These are phyloP conservation scores for Mortierella hygrophila DNA, from an alignment of 192 early-diverging fungal species.

Conservation along the genomic window DNA sequence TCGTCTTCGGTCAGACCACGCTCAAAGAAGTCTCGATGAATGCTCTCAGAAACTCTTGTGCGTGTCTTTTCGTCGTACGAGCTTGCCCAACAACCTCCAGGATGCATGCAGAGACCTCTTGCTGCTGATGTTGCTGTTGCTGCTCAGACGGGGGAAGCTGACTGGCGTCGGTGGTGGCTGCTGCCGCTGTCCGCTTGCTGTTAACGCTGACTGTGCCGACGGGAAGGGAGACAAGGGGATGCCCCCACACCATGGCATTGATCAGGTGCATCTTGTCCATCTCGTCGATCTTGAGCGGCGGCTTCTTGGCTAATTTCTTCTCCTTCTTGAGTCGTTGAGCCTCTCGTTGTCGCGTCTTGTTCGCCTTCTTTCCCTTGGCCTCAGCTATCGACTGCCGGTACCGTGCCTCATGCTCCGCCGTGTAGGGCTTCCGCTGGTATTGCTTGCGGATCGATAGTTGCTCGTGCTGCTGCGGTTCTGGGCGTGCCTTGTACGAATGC, in stretches of 20 bases:
- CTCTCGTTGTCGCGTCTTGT: constrained; percentile 13
- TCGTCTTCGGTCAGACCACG: constrained; percentile 12
- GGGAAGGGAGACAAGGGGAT: no score
- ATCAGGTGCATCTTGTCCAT: background rate
- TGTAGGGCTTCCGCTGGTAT: constrained; percentile 12
- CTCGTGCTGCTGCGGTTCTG: constrained; percentile 14
- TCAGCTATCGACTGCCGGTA: constrained; percentile 14
- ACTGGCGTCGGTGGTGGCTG: no score
- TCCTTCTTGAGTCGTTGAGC: constrained; percentile 7
- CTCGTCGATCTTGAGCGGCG: constrained; percentile 12
- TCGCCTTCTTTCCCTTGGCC: constrained; percentile 6
- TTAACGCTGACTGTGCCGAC: no score
- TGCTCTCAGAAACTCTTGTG: constrained; percentile 13
- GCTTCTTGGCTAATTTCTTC: constrained; percentile 5
- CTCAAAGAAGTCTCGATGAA: constrained; percentile 16
- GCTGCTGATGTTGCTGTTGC: constrained; percentile 10
- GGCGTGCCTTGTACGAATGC: constrained; percentile 1
- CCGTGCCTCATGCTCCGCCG: constrained; percentile 17
- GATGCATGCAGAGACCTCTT: constrained; percentile 17
- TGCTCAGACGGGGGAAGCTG: background rate
- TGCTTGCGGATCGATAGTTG: constrained; percentile 5
- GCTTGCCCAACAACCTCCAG: background rate
- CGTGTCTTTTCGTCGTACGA: constrained; percentile 16
- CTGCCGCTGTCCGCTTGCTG: no score
- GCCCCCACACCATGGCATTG: no score